These are phyloP conservation scores for Mollisiaceae sp. DNA, from an alignment of 2,329 filamentous ascomycete genomes.

Conservation along the genomic window DNA sequence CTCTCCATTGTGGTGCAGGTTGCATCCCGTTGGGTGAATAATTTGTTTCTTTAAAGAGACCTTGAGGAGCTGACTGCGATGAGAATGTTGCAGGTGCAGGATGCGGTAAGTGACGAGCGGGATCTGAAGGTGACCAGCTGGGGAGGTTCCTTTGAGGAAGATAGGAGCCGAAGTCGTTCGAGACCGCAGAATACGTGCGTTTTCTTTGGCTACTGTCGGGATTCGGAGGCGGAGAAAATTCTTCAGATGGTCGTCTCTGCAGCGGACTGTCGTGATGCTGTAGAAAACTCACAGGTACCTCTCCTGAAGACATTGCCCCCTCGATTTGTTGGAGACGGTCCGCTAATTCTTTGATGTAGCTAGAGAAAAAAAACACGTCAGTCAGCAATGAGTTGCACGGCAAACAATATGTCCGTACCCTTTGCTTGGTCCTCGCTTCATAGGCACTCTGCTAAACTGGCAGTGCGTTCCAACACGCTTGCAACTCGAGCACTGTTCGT, in stretches of 20 bases:
- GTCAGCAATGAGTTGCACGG: neutral
- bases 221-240: slow-evolving; percentile 57
- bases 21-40: slow-evolving; percentile 42
- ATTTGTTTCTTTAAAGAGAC: slow-evolving; percentile 36
- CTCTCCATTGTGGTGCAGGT: slow-evolving; percentile 40
- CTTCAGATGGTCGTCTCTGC: slow-evolving; percentile 52
- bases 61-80: slow-evolving; percentile 26
- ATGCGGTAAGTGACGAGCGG: slow-evolving; percentile 31
- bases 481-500: slow-evolving; percentile 81
- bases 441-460: slow-evolving; percentile 84
- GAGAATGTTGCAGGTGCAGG: slow-evolving; percentile 24
- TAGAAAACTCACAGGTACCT: slow-evolving; percentile 47
- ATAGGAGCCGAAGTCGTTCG: slow-evolving; percentile 49
- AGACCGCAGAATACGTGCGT: slow-evolving; percentile 53
- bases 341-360: slow-evolving; percentile 90
- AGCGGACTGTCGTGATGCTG: slow-evolving; percentile 45
- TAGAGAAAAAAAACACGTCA: slow-evolving; percentile 42
- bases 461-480: slow-evolving; percentile 77
- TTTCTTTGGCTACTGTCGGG: slow-evolving; percentile 48
- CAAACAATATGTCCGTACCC: slow-evolving; percentile 57
- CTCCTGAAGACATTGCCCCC: slow-evolving; percentile 67
- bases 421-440: slow-evolving; percentile 89
- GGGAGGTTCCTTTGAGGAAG: slow-evolving; percentile 42
- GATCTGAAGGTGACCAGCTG: slow-evolving; percentile 36
- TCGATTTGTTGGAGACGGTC: slow-evolving; percentile 85